These are phyloP conservation scores for Xylaria venustula DNA, from an alignment of 495 filamentous ascomycete genomes.

Conservation along the genomic window DNA sequence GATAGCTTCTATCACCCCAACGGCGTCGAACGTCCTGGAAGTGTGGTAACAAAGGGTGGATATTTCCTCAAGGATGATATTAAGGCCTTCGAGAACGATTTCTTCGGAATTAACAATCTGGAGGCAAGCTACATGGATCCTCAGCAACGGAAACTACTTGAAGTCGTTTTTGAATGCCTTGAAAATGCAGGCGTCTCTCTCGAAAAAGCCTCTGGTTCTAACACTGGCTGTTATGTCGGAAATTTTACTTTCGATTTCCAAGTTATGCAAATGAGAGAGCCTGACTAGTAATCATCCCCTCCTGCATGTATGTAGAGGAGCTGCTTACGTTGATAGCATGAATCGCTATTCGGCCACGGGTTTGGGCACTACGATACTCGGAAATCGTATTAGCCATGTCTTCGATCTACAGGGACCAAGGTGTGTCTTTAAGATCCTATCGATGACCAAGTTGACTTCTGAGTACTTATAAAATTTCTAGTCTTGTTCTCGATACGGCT, in stretches of 20 bases:
- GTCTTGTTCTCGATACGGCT: slow-evolving; percentile 53
- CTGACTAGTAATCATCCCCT: too few species aligned
- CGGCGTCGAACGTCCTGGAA: neutral
- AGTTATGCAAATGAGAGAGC: too few species aligned
- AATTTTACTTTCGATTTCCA: too few species aligned
- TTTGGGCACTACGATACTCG: slow-evolving; percentile 28
- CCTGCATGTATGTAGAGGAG: too few species aligned
- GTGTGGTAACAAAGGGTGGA: slow-evolving; percentile 22
- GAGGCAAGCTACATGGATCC: slow-evolving; percentile 35
- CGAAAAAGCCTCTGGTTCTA: too few species aligned
- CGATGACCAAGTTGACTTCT: too few species aligned
- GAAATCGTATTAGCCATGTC: slow-evolving; percentile 52
- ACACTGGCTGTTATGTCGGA: too few species aligned
- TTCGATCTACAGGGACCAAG: slow-evolving; percentile 52
- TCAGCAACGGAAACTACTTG: slow-evolving; percentile 41
- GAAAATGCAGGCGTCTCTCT: slow-evolving; percentile 43
- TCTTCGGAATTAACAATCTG: slow-evolving; percentile 35
- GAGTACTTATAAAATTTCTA: too few species aligned
- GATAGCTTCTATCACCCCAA: slow-evolving; percentile 27
- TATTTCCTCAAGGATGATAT: slow-evolving; percentile 40
- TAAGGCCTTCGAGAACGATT: slow-evolving; percentile 39
- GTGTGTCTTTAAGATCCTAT: slow-evolving; percentile 29
- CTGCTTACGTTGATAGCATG: too few species aligned
- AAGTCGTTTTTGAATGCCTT: slow-evolving; percentile 38
- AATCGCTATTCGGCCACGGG: slow-evolving; percentile 40